These are phyloP conservation scores for Laburnicola sp. DNA, from an alignment of 2,329 filamentous ascomycete species.

Conservation along the genomic window DNA sequence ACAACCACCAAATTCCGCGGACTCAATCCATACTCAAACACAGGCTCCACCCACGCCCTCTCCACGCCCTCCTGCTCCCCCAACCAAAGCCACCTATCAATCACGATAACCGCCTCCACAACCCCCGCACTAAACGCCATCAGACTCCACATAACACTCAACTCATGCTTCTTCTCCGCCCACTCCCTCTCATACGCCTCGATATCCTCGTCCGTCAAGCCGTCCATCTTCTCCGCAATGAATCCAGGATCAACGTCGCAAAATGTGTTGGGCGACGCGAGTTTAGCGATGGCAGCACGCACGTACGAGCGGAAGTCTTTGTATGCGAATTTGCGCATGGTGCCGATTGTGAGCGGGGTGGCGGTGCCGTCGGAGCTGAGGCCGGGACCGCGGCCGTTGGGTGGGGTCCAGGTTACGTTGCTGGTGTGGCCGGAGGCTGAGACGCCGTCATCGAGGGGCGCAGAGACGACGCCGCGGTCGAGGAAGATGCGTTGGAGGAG, in stretches of 20 bases:
- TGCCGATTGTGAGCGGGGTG: conserved; percentile 83
- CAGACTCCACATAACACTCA: conserved; percentile 86
- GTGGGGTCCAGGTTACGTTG: conserved; percentile 41
- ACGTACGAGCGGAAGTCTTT: conserved; percentile 75
- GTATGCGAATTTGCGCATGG: conserved; percentile 79
- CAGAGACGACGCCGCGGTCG: conserved; percentile 75
- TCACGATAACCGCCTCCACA: conserved; percentile 85
- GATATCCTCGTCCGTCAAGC: conserved; percentile 75
- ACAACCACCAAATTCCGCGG: conserved; percentile 93
- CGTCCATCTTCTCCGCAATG: conserved; percentile 67
- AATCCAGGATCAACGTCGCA: conserved; percentile 47
- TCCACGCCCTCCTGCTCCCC: conserved; percentile 72
- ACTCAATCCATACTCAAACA: conserved; percentile 85
- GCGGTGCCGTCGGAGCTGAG: conserved; percentile 58
- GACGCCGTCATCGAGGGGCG: conserved; percentile 52
- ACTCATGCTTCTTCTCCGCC: conserved; percentile 70
- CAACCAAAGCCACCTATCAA: conserved; percentile 86
- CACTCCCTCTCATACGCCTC: conserved; percentile 69
- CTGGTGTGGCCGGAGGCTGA: conserved; percentile 39
- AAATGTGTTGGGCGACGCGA: conserved; percentile 49
- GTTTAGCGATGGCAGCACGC: conserved; percentile 75
- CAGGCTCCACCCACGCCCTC: conserved; percentile 86
- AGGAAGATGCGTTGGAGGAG: conserved; percentile 90
- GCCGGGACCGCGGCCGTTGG: conserved; percentile 54
- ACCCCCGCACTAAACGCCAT: conserved; percentile 95